Evolutionary conservation across 2,329 filamentous ascomycete species (phyloP), one percentile per base, ranked within the genome.

Genomic region (Amauroascus niger): DNA sequence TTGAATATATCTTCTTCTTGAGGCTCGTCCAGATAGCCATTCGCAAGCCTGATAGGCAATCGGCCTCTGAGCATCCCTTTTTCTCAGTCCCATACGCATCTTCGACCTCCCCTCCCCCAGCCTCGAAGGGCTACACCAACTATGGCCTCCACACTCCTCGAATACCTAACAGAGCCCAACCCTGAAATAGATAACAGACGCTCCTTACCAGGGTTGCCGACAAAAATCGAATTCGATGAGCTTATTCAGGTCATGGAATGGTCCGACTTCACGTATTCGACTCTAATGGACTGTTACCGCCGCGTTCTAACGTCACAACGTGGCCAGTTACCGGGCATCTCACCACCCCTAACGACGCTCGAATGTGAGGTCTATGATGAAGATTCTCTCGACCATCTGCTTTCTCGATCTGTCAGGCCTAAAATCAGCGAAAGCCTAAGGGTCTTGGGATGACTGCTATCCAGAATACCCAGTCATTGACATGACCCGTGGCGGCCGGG

Each of bases 321-420:
- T 37, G 35, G 8, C 7, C 13, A 20, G 26, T 47, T 40, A 14
- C 49, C 43, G 6, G 41, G 43, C 2, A 43, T 41, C 14, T 52
- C 43, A 11, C 11, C 43, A 8, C 11, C 26, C 22, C 16, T 46
- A 3, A 7, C 22, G 18, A 8, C 51, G 28, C 20, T 55, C 16
- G 55, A 57, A n/a, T n/a, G 14, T 14, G 32, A 46, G 18, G 50
- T 57, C 33, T 51, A 40, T 28, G 46, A 53, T 50, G 56, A 57
- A 43, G 35, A 57, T 14, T 47, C 56, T 1, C 49, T 57, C 13
- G 53, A 55, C 2, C 56, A 55, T 37, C 24, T 55, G 9, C 5
- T 57, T 16, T 43, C 37, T 14, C 50, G 56, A 48, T 11, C 53
- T 9, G 32, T 54, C 20, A 35, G 44, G 2, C 24, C 53, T 13